phyloP scores from a whole-genome alignment of 2,329 filamentous ascomycete species.

The Eurotiales sp. region DNA sequence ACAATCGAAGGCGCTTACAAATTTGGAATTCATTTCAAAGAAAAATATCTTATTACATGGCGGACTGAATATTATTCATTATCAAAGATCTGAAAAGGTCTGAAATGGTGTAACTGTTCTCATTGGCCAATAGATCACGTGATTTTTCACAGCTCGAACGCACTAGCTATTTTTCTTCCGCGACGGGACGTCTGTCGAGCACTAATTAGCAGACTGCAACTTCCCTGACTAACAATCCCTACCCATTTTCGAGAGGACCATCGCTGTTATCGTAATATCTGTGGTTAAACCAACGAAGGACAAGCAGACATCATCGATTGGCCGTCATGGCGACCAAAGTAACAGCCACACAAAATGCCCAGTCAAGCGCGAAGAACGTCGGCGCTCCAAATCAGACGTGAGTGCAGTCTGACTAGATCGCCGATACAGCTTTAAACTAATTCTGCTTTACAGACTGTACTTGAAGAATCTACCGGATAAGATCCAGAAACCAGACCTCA shows the following conservation, averaged over 20 bases:
- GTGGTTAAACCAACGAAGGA: no score
- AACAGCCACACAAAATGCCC: slow-evolving; percentile 39
- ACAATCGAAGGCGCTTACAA: no score
- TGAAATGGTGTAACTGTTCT: no score
- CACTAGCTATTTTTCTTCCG: slow-evolving; percentile 6
- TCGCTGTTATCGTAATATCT: no score
- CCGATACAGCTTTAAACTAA: not conserved
- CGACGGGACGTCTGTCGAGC: not conserved
- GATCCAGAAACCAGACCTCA: slow-evolving; percentile 82
- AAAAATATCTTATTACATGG: no score
- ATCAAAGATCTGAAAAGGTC: no score
- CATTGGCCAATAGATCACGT: slow-evolving; percentile 1
- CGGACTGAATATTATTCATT: no score
- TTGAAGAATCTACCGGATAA: slow-evolving; percentile 86
- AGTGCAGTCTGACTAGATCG: slow-evolving; percentile 32
- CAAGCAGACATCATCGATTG: not conserved
- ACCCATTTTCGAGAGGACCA: no score
- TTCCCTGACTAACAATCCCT: no score
- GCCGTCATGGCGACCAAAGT: slow-evolving; percentile 36
- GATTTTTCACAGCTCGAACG: slow-evolving; percentile 1
- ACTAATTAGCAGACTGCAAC: no score
- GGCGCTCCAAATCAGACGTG: slow-evolving; percentile 73
- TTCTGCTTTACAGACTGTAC: slow-evolving; percentile 63
- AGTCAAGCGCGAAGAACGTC: slow-evolving; percentile 37
- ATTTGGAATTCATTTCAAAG: no score